Evolutionary conservation across 257 asterid species (phyloP), one percentile per base, ranked within the genome.

Genomic region (Solanum virginianum): DNA sequence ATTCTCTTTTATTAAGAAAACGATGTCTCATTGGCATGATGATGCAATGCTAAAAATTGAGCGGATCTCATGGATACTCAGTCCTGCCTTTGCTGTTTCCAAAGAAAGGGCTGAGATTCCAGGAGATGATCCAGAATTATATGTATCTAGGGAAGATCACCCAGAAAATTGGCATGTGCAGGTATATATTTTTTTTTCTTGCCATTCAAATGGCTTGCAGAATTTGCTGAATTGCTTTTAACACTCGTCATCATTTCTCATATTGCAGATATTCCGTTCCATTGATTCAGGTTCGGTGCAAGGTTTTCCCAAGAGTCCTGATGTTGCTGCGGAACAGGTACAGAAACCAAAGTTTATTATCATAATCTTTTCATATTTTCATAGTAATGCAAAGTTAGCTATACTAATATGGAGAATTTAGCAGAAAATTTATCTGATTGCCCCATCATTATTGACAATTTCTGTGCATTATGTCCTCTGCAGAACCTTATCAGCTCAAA

Each of bases 161-260:
- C 92, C 92, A 36, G 98, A 96, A 82, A 94, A 91, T 88, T 96
- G 98, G 98, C 97, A 94, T 41, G 98, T 93, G 86, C 98, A 96
- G 99, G 99, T 96, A 66, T 80, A 53, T 22, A 14, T 26, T 63
- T 84, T 29, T 29, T 24, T 59, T 83, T 32, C 36, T 32, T 36
- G 87, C 75, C 83, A 84, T 84, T 72, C 66, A 62, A 55, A 83
- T 36, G 7, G 69, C 51, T 75, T 82, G 84, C 81, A 59, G 82
- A 80, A 81, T 49, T 83, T 56, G 65, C 85, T 88, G 86, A 63
- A 85, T 56, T 79, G 39, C 56, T 55, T 82, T 77, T 80, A 72
- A 65, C 14, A 56, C 70, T 87, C 43, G 63, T 36, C 32, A 15
- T 17, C 66, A 53, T 36, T 45, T 81, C 72, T 80, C 57, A 65